Evolutionary conservation across 129 eudicot genomes (phyloP), one percentile per base, ranked within the genome.

Genomic region (Saposhnikovia divaricata): DNA sequence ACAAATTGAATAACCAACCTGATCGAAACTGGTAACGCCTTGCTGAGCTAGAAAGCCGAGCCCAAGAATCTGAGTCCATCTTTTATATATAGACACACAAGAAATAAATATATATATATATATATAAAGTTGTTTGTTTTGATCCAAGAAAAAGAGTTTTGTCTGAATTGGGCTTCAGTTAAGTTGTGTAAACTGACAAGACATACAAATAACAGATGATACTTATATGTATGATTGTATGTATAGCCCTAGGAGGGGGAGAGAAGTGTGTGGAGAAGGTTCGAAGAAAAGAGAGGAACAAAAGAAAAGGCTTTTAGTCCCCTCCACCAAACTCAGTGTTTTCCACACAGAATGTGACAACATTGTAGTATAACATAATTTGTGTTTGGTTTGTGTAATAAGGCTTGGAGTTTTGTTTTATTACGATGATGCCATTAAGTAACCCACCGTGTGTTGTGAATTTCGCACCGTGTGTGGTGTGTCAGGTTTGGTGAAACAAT

Each of bases 1-100:
- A 39, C 40, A 48, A 11, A 25, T 37, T 66, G 0, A 76, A 65
- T 23, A 23, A 78, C 86, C 46, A 75, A 90, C 95, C 95, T 78
- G 97, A 85, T 88, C 93, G 89, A 80, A 90, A 87, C 72, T 82
- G 92, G 68, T 78, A 80, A 16, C 97, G 92, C 82, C 91, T 84
- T 37, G 90, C 72, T 80, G 86, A 82, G 82, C 86, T 63, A 57
- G 89, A 82, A 53, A 89, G 72, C 42, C 91, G 87, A 73, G 89
- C 59, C 95, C 97, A 92, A 25, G 89, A 87, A 90, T 90, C 93
- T 31, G 91, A 83, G 82, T 90, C 95, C 96, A 90, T 75, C 23
- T 23, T 40, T 38, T 61, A n/a, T 61, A n/a, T 2, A 61, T n/a
- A 57, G n/a, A n/a, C 12, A 68, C 39, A 21, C 3, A 14, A 31